phyloP scores from a whole-genome alignment of 1,284 basidiomycete genomes.

The Tilletia setariae region DNA sequence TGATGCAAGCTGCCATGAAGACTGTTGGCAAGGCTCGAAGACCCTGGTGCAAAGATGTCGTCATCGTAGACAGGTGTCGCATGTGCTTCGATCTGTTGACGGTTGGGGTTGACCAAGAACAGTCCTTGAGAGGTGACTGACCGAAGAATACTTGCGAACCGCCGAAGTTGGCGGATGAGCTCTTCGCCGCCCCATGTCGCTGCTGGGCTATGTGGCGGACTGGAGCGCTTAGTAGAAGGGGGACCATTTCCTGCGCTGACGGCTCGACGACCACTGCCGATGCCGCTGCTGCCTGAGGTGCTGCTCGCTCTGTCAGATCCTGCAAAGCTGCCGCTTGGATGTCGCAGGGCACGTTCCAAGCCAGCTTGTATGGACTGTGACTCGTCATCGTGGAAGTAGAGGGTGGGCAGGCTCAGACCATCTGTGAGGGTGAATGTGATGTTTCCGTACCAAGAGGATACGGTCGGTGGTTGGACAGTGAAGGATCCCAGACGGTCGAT shows the following conservation, averaged over 20 bases:
- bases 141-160: conserved; percentile 70
- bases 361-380: conserved; percentile 5
- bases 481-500: conserved; percentile 85
- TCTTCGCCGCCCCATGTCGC: conserved; percentile 62
- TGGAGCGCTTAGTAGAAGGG: conserved; percentile 46
- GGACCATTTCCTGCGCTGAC: conserved; percentile 32
- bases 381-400: conserved; percentile 92
- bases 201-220: conserved; percentile 24
- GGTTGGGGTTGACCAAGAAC: conserved; percentile 86
- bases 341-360: conserved; percentile 5
- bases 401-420: conserved; percentile 80
- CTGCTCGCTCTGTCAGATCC: conserved; percentile 40
- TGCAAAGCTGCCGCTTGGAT: conserved; percentile 9
- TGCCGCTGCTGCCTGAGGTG: conserved; percentile 28
- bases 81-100: conserved; percentile 83
- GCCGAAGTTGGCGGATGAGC: conserved; percentile 56
- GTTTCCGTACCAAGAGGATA: conserved; percentile 68
- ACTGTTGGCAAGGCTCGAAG: conserved; percentile 17
- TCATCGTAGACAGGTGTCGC: conserved; percentile 54
- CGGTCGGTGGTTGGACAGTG: conserved; percentile 66
- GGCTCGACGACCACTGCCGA: background rate
- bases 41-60: conserved; percentile 44
- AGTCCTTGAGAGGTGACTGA: conserved; percentile 74
- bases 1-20: conserved; percentile 5
- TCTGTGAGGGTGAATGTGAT: conserved; percentile 76